A percentile compares a stretch with the other conserved stretches of the same genome.
Evolutionary conservation across 768 basidiomycete species (phyloP).

Genomic region (Roridomyces roridus): DNA sequence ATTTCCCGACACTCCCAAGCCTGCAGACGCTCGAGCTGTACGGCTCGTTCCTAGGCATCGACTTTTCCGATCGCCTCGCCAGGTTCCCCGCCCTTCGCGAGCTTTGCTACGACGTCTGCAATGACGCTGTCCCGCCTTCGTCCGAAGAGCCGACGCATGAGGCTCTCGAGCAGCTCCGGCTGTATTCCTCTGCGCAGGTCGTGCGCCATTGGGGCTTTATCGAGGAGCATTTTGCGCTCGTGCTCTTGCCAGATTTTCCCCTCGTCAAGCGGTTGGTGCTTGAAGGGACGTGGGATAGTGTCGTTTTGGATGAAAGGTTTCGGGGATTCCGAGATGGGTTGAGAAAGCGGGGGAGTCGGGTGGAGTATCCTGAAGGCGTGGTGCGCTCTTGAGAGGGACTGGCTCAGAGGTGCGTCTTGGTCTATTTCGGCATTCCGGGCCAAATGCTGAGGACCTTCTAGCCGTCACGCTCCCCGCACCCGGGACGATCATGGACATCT

Average conservation of each 20-base stretch:
- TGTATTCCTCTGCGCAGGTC: neutral
- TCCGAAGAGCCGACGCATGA: no score
- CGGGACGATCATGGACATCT: no score
- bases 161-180: no score
- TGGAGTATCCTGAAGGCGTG: neutral
- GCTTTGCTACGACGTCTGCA: no score
- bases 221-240: slow-evolving; percentile 2
- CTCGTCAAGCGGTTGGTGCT: neutral
- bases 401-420: no score
- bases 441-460: no score
- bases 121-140: no score
- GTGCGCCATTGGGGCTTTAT: neutral
- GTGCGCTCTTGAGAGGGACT: no score
- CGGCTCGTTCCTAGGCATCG: slow-evolving; percentile 6
- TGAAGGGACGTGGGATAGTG: neutral
- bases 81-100: no score
- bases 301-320: neutral
- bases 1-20: neutral
- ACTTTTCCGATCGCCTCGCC: no score
- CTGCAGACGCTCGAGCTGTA: slow-evolving; percentile 7
- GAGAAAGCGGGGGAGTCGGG: neutral
- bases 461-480: no score
- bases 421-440: no score
- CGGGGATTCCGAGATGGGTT: neutral
- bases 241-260: neutral